Base-by-base conservation (phyloP, 768 basidiomycete species). In the Coprinopsis strossmayeri region DNA sequence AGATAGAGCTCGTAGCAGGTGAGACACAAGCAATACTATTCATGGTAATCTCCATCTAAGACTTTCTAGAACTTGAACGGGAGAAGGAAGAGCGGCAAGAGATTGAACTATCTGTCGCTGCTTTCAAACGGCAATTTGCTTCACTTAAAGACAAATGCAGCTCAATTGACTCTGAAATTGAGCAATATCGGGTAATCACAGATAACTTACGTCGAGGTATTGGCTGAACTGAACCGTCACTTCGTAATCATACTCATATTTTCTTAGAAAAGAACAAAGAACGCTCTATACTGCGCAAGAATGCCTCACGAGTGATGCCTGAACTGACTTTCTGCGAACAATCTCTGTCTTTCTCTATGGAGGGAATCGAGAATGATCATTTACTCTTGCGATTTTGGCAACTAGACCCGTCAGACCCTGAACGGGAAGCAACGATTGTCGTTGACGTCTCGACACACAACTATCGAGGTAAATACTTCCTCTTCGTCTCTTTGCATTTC, bases 1-100 rank as follows among this genome's bases (percentile, higher is more conserved):
- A 93, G 64, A 83, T 90, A 25, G 83, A 88, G 45, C 73, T 94
- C 48, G 73, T 90, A 2, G 76, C 79, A 48, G 78, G 91, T 91
- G 62, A n/a, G 78, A n/a, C 68, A 20, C 18, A 1, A 28, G 15
- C 3, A 39, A 26, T 2, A 38, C 18, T 13, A 27, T 27, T 48
- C 17, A 20, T 23, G 23, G 3, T 17, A 3, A 21, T 9, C 15
- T 30, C 12, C 12, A 3, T n/a, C n/a, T n/a, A 34, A 34, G 32
- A n/a, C n/a, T 9, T 13, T 25, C 13, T 47, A 87, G 87, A 77
- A 9, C 64, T 90, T 43, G 82, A 79, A 55, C 68, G 70, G 46
- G 88, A 90, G 59, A 79, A 82, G 50, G 81, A 84, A 48, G 88
- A 90, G 59, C 68, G 77, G 35, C 84, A 84, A 56, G 83, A 85